phyloP scores from a whole-genome alignment of 257 asterid species.

The Petrea volubilis region DNA sequence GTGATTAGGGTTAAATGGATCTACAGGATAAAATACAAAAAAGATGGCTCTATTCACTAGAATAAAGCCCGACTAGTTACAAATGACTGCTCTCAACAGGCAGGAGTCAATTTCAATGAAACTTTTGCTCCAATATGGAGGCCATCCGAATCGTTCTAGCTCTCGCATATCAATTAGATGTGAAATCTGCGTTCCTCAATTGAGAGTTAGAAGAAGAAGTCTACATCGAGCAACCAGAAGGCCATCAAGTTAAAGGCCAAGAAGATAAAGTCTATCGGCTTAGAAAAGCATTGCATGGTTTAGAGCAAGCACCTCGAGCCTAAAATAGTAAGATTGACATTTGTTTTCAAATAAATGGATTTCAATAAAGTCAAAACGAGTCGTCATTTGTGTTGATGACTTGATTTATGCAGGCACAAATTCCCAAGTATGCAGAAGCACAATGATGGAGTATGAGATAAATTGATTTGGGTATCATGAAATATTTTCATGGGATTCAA shows the following conservation, averaged over 20 bases:
- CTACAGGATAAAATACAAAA: not conserved
- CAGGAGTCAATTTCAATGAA: not conserved
- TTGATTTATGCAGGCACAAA: too few species aligned
- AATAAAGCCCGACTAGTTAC: constrained; percentile 9
- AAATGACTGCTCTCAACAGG: constrained; percentile 6
- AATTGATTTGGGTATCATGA: too few species aligned
- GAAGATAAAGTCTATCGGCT: not conserved
- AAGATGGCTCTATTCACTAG: constrained; percentile 11
- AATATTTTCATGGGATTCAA: too few species aligned
- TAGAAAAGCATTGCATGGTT: not conserved
- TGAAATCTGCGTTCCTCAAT: constrained; percentile 4
- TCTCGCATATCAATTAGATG: constrained; percentile 11
- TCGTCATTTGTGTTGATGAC: not conserved
- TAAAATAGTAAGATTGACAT: constrained; percentile 12
- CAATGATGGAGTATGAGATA: too few species aligned
- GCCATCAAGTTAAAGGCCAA: not conserved
- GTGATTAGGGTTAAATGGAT: constrained; percentile 5
- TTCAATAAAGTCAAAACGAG: not conserved
- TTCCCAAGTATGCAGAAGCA: too few species aligned
- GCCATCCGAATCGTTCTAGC: not conserved
- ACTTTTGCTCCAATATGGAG: constrained; percentile 21
- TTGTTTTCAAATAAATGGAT: constrained; percentile 3
- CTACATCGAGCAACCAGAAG: not conserved
- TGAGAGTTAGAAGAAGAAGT: constrained; percentile 8
- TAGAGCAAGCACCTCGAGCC: constrained; percentile 3